Conservation (phyloP, 805 yeast genomes). For the Maudiozyma bulderi region DNA sequence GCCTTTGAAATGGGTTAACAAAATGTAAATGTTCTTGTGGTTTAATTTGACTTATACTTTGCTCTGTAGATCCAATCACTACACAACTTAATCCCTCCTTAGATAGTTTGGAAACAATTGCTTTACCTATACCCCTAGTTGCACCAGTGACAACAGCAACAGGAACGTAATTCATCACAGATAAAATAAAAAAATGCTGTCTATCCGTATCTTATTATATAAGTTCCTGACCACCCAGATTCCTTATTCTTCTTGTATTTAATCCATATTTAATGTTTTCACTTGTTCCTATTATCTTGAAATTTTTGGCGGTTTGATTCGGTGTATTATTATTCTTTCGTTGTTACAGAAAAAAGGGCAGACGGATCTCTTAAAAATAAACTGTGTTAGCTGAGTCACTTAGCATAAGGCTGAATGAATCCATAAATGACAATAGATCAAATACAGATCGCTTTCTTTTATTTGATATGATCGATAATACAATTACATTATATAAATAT, state of each 20-base stretch:
- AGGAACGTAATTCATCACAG: slow-evolving; percentile 5
- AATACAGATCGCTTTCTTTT: too few species aligned
- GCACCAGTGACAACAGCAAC: slow-evolving; percentile 35
- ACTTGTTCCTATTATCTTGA: background rate
- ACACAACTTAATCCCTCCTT: slow-evolving; percentile 21
- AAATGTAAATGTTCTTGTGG: slow-evolving; percentile 6
- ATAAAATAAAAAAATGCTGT: background rate
- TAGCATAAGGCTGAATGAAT: too few species aligned
- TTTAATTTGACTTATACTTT: slow-evolving; percentile 6
- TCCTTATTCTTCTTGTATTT: background rate
- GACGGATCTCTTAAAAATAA: too few species aligned
- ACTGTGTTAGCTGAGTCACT: too few species aligned
- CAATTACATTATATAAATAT: background rate
- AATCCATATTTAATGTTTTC: background rate
- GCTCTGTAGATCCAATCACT: slow-evolving; percentile 17
- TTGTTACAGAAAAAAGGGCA: too few species aligned
- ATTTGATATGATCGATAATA: background rate
- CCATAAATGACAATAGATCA: too few species aligned
- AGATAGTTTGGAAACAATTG: slow-evolving; percentile 23
- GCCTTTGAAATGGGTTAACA: slow-evolving; percentile 11
- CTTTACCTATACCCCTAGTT: slow-evolving; percentile 35
- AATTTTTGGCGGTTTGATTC: too few species aligned
- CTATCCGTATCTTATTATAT: background rate
- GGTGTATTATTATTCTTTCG: too few species aligned
- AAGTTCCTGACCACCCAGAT: background rate